phyloP scores from a whole-genome alignment of 2,329 filamentous ascomycete species.

The Cryphonectria parasitica region DNA sequence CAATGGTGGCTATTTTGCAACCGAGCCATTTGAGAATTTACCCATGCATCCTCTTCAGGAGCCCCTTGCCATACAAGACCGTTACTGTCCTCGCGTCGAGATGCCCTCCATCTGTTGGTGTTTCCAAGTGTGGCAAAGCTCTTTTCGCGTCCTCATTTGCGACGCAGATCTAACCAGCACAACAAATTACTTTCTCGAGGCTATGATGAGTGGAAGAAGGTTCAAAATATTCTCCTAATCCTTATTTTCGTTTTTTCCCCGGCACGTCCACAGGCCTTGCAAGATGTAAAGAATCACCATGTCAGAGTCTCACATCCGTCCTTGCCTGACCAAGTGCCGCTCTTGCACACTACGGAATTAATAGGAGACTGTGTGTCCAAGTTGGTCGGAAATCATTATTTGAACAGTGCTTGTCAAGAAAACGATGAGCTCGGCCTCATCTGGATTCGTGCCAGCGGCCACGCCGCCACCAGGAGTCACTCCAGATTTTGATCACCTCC shows the following conservation, averaged over 20 bases:
- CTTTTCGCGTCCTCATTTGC: not conserved
- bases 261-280: not conserved
- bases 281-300: not conserved
- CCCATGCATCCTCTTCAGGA: not conserved
- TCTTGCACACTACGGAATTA: not conserved
- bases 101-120: not conserved
- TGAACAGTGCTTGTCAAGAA: not conserved
- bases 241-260: not conserved
- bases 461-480: not conserved
- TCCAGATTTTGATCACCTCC: not conserved
- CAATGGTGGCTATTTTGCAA: not conserved
- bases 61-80: not conserved
- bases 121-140: not conserved
- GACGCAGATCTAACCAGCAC: not conserved
- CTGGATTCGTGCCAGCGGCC: slow-evolving; percentile 7
- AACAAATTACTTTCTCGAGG: not conserved
- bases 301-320: not conserved
- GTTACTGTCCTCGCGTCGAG: not conserved
- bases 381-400: not conserved
- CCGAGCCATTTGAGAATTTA: not conserved
- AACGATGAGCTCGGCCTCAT: not conserved
- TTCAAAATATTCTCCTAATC: not conserved
- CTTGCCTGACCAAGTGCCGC: not conserved
- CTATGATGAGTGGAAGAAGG: not conserved
- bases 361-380: not conserved